phyloP scores from a whole-genome alignment of 1,284 basidiomycete species.

The Ganoderma resinaceum region DNA sequence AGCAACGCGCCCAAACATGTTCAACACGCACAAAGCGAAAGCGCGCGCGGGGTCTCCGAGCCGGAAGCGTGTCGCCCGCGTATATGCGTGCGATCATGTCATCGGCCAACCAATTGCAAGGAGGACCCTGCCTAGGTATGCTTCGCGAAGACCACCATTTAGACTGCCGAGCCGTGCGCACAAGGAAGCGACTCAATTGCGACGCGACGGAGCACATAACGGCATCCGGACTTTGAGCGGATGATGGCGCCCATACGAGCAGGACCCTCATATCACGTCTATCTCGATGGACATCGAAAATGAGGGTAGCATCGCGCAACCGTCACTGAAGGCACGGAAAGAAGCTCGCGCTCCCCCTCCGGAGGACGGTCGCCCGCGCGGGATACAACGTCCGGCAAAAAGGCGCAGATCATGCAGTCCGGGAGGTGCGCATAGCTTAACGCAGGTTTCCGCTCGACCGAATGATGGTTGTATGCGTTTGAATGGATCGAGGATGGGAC shows the following conservation, averaged over 20 bases:
- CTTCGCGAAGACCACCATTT: neutral
- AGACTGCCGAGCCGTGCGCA: neutral
- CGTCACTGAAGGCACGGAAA: neutral
- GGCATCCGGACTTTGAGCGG: neutral
- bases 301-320: neutral
- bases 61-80: neutral
- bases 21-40: neutral
- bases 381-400: neutral
- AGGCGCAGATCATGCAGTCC: neutral
- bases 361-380: neutral
- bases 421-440: neutral
- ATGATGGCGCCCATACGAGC: neutral
- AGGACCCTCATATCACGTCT: neutral
- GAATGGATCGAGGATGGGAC: neutral
- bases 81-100: neutral
- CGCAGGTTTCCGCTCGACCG: neutral
- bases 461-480: neutral
- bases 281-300: neutral
- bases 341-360: neutral
- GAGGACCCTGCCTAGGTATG: neutral
- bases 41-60: neutral
- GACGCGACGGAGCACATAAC: conserved; percentile 1
- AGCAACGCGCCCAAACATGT: neutral
- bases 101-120: neutral
- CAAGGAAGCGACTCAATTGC: neutral